Evolutionary conservation across 2,329 filamentous ascomycete species (phyloP), one percentile per base, ranked within the genome.

Genomic region (Huntiella moniliformis): DNA sequence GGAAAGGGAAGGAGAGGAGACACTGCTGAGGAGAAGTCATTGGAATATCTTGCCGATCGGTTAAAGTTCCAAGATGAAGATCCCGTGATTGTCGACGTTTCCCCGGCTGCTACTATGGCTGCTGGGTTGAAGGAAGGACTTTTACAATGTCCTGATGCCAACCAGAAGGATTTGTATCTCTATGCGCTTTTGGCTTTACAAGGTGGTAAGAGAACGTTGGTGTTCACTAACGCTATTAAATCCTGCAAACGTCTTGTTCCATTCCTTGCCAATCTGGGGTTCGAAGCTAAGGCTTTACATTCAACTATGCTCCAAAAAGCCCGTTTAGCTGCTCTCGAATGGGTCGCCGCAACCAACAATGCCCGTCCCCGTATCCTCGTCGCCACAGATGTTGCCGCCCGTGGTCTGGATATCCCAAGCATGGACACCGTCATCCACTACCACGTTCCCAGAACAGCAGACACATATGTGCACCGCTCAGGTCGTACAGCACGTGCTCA

Each of bases 241-340:
- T 82, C 88, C 2, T 88, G 94, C 44, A 80, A 86, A 38, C 83
- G 91, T 34, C 67, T 98, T 10, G 77, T 80, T 0, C 84, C 88
- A 1, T 74, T 95, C 56, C 71, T 98, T 1, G 77, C 88, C 54
- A 84, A 83, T 53, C 74, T 98, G 43, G 74, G 79, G 51, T 68
- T 95, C 6, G 77, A 79, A 2, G 81, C 79, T 1, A 67, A 84
- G 8, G 77, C 82, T 0, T 67, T 98, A 1, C 91, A 98, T 61
- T 95, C 86, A 0, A 82, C 86, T 52, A 96, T 98, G 91, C 71
- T 78, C 1, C 91, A 98, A 62, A 96, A 96, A 61, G 87, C 91
- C 3, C 85, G 91, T 38, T 69, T 95, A n/a, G 78, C 88, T 35
- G 88, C 85, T 1, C 73, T 98, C 2, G 91, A 98, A 58, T 80